Evolutionary conservation across 208 protist genomes (phyloP).

Genomic region (Crithidia brevicula): DNA sequence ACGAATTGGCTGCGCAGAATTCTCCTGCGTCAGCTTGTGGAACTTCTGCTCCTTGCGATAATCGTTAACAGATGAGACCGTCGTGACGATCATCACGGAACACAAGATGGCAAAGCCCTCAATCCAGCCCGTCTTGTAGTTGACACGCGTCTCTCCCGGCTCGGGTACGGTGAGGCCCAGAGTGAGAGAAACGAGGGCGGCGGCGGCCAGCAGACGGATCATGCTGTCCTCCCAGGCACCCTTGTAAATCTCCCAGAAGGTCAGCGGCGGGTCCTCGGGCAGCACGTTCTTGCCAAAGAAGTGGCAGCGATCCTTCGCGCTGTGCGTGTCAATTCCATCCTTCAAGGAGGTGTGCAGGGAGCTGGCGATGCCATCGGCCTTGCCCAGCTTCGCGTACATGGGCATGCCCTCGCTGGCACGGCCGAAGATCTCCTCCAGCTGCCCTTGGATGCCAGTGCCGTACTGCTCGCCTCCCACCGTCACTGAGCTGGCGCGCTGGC

Average conservation of each 20-base stretch:
- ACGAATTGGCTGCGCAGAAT: slow-evolving; percentile 84
- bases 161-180: slow-evolving; percentile 81
- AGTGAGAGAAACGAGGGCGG: slow-evolving; percentile 71
- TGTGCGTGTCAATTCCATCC: slow-evolving; percentile 37
- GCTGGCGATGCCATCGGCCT: slow-evolving; percentile 51
- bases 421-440: slow-evolving; percentile 65
- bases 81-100: slow-evolving; percentile 94
- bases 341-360: slow-evolving; percentile 50
- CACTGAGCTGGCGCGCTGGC: slow-evolving; percentile 10
- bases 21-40: slow-evolving; percentile 92
- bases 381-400: slow-evolving; percentile 59
- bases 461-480: slow-evolving; percentile 31
- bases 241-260: slow-evolving; percentile 82
- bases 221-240: slow-evolving; percentile 86
- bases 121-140: slow-evolving; percentile 94
- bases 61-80: slow-evolving; percentile 95
- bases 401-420: slow-evolving; percentile 62
- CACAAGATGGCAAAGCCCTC: slow-evolving; percentile 97
- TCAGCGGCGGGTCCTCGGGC: slow-evolving; percentile 72
- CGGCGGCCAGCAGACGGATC: slow-evolving; percentile 71
- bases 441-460: slow-evolving; percentile 31
- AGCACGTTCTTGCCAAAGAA: slow-evolving; percentile 78
- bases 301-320: slow-evolving; percentile 36
- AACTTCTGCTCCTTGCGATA: slow-evolving; percentile 96
- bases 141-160: slow-evolving; percentile 57